phyloP scores from a whole-genome alignment of 495 filamentous ascomycete species.

The Mytilinidion resinicola region DNA sequence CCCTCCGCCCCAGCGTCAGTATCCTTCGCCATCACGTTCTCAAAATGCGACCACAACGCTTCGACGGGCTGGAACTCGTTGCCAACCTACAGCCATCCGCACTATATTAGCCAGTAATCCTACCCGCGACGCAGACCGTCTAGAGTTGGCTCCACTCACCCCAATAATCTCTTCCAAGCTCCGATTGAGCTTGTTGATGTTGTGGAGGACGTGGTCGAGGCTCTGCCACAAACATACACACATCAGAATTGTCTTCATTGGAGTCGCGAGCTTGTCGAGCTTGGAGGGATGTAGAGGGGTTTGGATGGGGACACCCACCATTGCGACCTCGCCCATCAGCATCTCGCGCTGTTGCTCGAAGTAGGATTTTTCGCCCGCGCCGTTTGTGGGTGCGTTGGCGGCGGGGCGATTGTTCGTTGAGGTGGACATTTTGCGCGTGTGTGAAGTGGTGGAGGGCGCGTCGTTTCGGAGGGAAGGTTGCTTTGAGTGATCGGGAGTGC shows the following conservation, averaged over 20 bases:
- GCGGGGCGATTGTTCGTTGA: not conserved
- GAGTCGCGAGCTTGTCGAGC: no score
- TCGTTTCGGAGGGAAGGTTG: not conserved
- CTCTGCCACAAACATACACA: slow-evolving; percentile 43
- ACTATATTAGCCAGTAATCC: not conserved
- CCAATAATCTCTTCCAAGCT: slow-evolving; percentile 87
- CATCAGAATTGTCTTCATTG: not conserved
- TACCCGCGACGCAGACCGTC: not conserved
- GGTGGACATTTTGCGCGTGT: slow-evolving; percentile 10
- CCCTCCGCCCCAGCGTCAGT: slow-evolving; percentile 30
- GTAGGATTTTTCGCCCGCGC: slow-evolving; percentile 27
- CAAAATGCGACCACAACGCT: slow-evolving; percentile 93
- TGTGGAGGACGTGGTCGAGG: slow-evolving; percentile 90
- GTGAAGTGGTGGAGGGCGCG: not conserved
- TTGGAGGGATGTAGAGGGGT: no score
- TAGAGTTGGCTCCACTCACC: slow-evolving; percentile 27
- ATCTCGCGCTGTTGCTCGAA: slow-evolving; percentile 80
- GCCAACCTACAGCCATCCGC: slow-evolving; percentile 63
- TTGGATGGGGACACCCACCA: slow-evolving; percentile 47
- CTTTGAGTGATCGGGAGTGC: not conserved
- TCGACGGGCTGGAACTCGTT: slow-evolving; percentile 97
- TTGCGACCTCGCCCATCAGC: slow-evolving; percentile 70
- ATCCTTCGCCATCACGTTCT: slow-evolving; percentile 87
- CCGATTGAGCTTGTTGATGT: slow-evolving; percentile 92
- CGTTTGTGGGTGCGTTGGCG: slow-evolving; percentile 11